Conservation (phyloP, 164 flowering plant genomes). For the Vitis riparia region DNA sequence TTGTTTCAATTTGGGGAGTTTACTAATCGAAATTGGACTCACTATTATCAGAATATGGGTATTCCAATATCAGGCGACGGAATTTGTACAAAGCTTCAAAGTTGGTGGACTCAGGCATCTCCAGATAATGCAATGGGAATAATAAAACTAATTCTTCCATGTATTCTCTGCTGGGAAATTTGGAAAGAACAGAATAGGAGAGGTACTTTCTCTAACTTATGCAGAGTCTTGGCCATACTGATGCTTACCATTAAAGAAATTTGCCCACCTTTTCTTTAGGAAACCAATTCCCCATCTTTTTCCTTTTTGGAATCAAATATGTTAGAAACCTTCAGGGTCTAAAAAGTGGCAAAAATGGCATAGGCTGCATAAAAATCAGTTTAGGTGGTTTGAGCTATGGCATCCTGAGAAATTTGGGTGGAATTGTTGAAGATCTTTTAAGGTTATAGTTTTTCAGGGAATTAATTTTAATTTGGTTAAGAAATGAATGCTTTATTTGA, state of each 20-base stretch:
- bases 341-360: no score
- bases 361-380: no score
- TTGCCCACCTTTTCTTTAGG: background rate
- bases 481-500: no score
- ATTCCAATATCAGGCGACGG: slow-evolving; percentile 14
- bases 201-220: slow-evolving; percentile 10
- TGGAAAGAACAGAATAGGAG: slow-evolving; percentile 8
- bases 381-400: no score
- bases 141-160: slow-evolving; percentile 10
- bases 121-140: slow-evolving; percentile 13
- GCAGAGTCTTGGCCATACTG: background rate
- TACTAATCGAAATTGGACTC: slow-evolving; percentile 14
- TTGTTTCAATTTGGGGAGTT: background rate
- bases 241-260: background rate
- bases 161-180: slow-evolving; percentile 10
- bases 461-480: no score
- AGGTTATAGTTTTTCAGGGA: no score
- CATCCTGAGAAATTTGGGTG: no score
- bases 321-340: no score
- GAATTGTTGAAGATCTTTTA: no score
- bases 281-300: background rate
- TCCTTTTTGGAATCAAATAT: background rate
- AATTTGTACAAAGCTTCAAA: slow-evolving; percentile 8
- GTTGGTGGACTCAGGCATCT: slow-evolving; percentile 12
- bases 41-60: slow-evolving; percentile 13